A percentile compares a stretch with the other conserved stretches of the same genome.
Evolutionary conservation across 2,329 filamentous ascomycete species (phyloP).

Genomic region (Thielaviopsis musarum): DNA sequence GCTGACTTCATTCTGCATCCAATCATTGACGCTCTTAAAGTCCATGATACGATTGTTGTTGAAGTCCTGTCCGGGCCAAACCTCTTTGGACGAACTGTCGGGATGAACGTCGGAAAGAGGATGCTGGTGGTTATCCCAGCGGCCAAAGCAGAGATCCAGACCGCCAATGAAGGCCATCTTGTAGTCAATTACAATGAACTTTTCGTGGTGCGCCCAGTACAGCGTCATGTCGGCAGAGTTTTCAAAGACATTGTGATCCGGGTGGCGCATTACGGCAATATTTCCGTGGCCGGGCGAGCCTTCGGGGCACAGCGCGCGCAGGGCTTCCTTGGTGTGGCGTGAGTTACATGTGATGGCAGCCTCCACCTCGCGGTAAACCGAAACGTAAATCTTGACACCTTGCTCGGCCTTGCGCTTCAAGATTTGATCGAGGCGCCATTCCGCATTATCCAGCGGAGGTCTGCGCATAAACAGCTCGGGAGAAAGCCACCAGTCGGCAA

Average conservation of each 20-base stretch:
- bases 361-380: conserved; percentile 79
- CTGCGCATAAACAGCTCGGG: conserved; percentile 75
- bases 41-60: conserved; percentile 97
- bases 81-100: conserved; percentile 59
- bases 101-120: conserved; percentile 77
- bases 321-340: conserved; percentile 74
- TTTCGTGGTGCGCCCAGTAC: conserved; percentile 97
- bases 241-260: conserved; percentile 87
- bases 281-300: conserved; percentile 73
- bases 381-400: conserved; percentile 86
- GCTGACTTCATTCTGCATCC: conserved; percentile 82
- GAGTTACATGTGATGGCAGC: conserved; percentile 83
- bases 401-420: conserved; percentile 79
- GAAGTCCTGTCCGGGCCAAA: conserved; percentile 94
- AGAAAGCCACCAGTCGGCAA: conserved; percentile 93
- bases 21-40: conserved; percentile 78
- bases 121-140: conserved; percentile 83
- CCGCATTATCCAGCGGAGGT: conserved; percentile 64
- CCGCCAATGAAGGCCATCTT: conserved; percentile 83
- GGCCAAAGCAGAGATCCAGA: conserved; percentile 84
- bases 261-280: conserved; percentile 77
- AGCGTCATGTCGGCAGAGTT: conserved; percentile 93
- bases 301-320: conserved; percentile 63
- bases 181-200: conserved; percentile 92
- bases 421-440: conserved; percentile 74